Evolutionary conservation across 2,329 filamentous ascomycete species (phyloP).

Genomic region (Claviceps quebecensis): DNA sequence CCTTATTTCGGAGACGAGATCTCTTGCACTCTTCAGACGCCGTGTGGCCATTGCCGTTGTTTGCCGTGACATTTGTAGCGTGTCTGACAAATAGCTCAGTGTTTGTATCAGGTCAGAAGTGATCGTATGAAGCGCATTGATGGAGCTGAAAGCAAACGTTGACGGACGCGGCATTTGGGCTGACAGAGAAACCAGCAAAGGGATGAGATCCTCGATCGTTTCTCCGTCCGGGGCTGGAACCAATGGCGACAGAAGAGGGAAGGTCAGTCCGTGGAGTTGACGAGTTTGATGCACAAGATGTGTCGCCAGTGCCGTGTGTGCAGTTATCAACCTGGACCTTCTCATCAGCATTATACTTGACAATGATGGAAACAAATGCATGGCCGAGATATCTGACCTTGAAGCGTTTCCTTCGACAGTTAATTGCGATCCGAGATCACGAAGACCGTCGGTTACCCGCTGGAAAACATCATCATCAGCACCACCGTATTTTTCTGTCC

Average conservation of each 20-base stretch:
- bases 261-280: slow-evolving; percentile 58
- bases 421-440: slow-evolving; percentile 59
- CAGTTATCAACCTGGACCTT: slow-evolving; percentile 52
- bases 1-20: slow-evolving; percentile 73
- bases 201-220: slow-evolving; percentile 54
- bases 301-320: slow-evolving; percentile 59
- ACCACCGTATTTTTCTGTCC: slow-evolving; percentile 52
- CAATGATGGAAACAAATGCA: not conserved
- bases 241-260: slow-evolving; percentile 55
- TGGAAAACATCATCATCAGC: slow-evolving; percentile 52
- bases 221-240: slow-evolving; percentile 48
- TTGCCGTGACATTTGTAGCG: slow-evolving; percentile 86
- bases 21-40: slow-evolving; percentile 65
- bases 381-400: slow-evolving; percentile 32
- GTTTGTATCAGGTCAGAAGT: slow-evolving; percentile 65
- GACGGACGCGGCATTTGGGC: slow-evolving; percentile 53
- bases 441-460: slow-evolving; percentile 54
- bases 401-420: slow-evolving; percentile 59
- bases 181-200: slow-evolving; percentile 50
- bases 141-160: slow-evolving; percentile 48
- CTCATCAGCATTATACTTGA: not conserved
- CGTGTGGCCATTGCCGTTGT: slow-evolving; percentile 70
- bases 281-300: slow-evolving; percentile 65
- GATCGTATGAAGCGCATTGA: slow-evolving; percentile 54
- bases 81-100: slow-evolving; percentile 76